phyloP scores from a whole-genome alignment of 306 rosid genomes.

The Corylus americana region DNA sequence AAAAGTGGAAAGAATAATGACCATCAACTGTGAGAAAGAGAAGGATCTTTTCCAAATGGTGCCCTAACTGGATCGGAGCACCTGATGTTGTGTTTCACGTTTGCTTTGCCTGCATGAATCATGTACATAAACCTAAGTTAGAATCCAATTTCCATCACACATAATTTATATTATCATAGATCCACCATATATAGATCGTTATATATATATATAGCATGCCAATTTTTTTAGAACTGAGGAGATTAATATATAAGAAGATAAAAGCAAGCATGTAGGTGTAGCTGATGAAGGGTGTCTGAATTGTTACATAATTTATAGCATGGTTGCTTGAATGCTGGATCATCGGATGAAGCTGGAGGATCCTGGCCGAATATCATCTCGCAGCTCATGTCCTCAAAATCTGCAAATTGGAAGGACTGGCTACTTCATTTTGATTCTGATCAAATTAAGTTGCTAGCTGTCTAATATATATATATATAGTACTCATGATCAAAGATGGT shows the following conservation, averaged over 20 bases:
- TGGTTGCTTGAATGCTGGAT: constrained; percentile 91
- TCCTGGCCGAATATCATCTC: constrained; percentile 94
- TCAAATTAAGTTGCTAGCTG: constrained; percentile 1
- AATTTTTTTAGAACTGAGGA: too few relatives aligned
- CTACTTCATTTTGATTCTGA: background rate
- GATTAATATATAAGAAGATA: too few relatives aligned
- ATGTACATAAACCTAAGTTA: constrained; percentile 1
- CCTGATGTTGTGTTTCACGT: constrained; percentile 50
- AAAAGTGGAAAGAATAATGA: background rate
- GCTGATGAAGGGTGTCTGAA: constrained; percentile 4
- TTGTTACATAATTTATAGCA: constrained; percentile 80
- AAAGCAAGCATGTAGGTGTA: too few relatives aligned
- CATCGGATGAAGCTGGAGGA: constrained; percentile 64
- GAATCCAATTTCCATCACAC: too few relatives aligned
- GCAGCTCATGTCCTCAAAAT: constrained; percentile 98
- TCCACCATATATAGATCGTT: too few relatives aligned
- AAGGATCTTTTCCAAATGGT: constrained; percentile 4
- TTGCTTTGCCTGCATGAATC: constrained; percentile 72
- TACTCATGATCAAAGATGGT: background rate
- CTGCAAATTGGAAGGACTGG: constrained; percentile 42
- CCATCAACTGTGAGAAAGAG: background rate
- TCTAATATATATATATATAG: background rate
- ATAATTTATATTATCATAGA: too few relatives aligned
- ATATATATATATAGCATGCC: too few relatives aligned
- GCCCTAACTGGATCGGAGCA: constrained; percentile 53